Base-by-base conservation (phyloP, 2,329 filamentous ascomycete species). In the Colletotrichum viniferum region DNA sequence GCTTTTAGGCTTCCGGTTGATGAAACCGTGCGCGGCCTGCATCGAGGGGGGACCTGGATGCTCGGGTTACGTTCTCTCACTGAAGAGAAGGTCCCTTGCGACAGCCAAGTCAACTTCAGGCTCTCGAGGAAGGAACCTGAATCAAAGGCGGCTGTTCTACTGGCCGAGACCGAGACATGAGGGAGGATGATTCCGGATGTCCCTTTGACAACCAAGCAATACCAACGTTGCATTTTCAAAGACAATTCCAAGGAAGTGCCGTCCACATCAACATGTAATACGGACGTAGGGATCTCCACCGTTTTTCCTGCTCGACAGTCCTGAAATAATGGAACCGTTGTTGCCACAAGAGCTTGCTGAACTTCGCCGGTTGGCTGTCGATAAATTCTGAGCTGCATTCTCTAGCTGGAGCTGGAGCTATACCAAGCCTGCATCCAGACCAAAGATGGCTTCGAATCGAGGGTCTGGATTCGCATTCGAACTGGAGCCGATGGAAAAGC, bases 1-100 rank as follows among this genome's bases (percentile, higher is more conserved):
- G 70, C 69, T 68, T 74, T 38, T 68, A 64, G 69, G 32, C 64
- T 73, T 69, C 34, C 63, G 63, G 16, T 75, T 32, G 69, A 73
- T 69, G 58, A 75, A 69, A 73, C 69, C 63, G 69, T 73, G 69
- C 73, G 64, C 48, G 38, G 21, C 48, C 58, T 63, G n/a, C 21
- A 52, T 38, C 38, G 62, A 75, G 63, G 56, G 55, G 26, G 36
- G 18, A 21, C 32, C 63, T 36, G 28, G 63, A 73, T 26, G 55
- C 34, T 56, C 32, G 28, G 62, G 58, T 63, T 36, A 34, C 32
- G 38, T 38, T 24, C 24, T 28, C 67, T 62, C 36, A 69, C 67
- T 48, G 58, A 38, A 21, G 34, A 32, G 61, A 52, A 61, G 43
- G 38, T 32, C 32, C 72, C 38, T 62, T 63, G 69, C 38, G 61